Evolutionary conservation across 148 eudicot genomes (phyloP).

Genomic region (Dysphania ambrosioides): DNA sequence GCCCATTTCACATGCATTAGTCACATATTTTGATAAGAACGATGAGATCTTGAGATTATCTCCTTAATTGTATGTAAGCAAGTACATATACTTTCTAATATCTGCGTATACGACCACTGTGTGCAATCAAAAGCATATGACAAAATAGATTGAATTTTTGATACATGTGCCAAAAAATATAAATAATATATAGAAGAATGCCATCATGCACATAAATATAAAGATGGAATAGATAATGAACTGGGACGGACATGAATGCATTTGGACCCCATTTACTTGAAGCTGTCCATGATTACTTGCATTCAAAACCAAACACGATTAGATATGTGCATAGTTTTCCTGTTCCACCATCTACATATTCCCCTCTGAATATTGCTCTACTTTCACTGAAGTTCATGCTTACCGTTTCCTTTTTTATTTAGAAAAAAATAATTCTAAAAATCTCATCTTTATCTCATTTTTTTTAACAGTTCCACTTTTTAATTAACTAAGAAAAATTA

Average conservation of each 20-base stretch:
- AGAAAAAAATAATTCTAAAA: too few relatives aligned
- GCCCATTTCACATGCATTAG: too few relatives aligned
- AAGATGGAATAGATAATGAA: not conserved
- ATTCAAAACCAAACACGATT: slow-evolving; percentile 30
- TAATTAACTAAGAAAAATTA: too few relatives aligned
- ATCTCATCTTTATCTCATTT: too few relatives aligned
- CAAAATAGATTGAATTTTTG: not conserved
- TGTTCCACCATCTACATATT: slow-evolving; percentile 32
- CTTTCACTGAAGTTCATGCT: slow-evolving; percentile 21
- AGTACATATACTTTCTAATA: too few relatives aligned
- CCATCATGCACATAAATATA: not conserved
- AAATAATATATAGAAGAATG: not conserved
- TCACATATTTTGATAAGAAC: too few relatives aligned
- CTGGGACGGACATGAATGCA: not conserved
- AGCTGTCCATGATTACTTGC: slow-evolving; percentile 47
- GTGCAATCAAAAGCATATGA: not conserved
- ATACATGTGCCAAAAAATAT: not conserved
- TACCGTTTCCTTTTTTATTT: too few relatives aligned
- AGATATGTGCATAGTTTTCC: slow-evolving; percentile 18
- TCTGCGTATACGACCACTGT: too few relatives aligned
- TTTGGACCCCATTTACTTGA: slow-evolving; percentile 26
- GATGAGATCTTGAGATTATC: too few relatives aligned
- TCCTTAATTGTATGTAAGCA: too few relatives aligned
- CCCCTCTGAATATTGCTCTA: not conserved
- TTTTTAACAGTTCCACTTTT: too few relatives aligned